Evolutionary conservation across 768 basidiomycete species (phyloP), one percentile per base, ranked within the genome.

Genomic region (Phlebiopsis flavidoalba): DNA sequence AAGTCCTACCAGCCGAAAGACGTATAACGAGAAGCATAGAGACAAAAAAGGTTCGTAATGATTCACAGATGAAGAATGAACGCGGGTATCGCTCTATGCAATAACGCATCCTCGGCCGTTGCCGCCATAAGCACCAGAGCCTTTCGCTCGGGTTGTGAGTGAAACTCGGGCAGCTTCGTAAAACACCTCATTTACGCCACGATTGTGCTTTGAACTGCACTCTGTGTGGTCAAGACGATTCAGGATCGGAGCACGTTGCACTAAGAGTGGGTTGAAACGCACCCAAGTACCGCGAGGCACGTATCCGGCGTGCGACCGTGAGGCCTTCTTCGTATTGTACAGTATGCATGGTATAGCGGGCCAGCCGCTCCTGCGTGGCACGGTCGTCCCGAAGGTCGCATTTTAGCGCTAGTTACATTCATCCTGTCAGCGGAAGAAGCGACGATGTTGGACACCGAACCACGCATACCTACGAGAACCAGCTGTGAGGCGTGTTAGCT

Each of bases 151-250:
- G 22, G 88, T 88, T 63, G 82, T 85, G 59, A 95, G 74, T 26
- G 92, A 91, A 11, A 93, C 91, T 2, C 92, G 85, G 0, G 92
- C 93, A 5, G 91, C 91, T 71, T 98, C 96, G 65, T 91, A 83
- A 69, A 98, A 95, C 8, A 95, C 94, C 71, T 98, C 95, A 31
- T 84, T 80, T 11, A 98, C 95, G 4, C 96, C 96, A 52, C 96
- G 85, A 66, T 97, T 95, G 69, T 96, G 94, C 73, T 98, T 98
- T 8, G 96, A 95, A 64, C 94, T 96, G 71, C 96, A 98, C 79
- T 98, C 95, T 97, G 40, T 15, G n/a, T n/a, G n/a, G n/a, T n/a
- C n/a, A 36, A 60, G 35, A 50, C 47, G 24, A 37, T 46, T 15
- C n/a, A 11, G 1, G 11, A 17, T 53, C 4, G 14, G 14, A 15